A percentile compares a stretch with the other conserved stretches of the same genome.
Conservation (phyloP, 306 rosid genomes). For the Malus sylvestris region DNA sequence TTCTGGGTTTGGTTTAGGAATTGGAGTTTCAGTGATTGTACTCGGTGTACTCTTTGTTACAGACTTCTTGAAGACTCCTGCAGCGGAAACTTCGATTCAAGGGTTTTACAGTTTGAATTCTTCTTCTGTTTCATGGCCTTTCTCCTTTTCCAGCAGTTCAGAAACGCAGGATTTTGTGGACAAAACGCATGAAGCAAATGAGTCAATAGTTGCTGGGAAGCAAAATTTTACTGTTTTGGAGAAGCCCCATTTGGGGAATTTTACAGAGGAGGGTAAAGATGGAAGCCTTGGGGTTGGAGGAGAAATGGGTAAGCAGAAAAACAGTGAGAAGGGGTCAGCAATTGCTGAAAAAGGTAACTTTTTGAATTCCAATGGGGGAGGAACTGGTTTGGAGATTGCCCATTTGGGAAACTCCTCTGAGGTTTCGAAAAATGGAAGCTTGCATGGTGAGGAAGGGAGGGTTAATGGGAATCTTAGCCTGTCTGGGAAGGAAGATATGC, state of each 20-base stretch:
- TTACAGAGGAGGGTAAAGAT: conserved; percentile 12
- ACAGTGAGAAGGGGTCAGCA: neutral
- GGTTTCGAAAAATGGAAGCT: conserved; percentile 17
- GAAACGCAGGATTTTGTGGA: neutral
- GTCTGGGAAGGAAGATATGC: conserved; percentile 1
- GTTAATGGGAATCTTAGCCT: conserved; percentile 16
- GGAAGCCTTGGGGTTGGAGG: conserved; percentile 26
- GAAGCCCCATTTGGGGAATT: conserved; percentile 21
- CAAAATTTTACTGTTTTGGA: conserved; percentile 6
- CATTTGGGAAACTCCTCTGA: conserved; percentile 7
- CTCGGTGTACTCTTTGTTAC: conserved; percentile 35
- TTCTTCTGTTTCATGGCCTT: conserved; percentile 30
- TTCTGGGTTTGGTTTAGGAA: conserved; percentile 67
- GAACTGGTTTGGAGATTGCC: neutral
- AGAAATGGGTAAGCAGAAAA: conserved; percentile 11
- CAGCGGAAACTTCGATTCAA: conserved; percentile 30
- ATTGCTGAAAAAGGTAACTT: neutral
- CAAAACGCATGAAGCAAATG: conserved; percentile 14
- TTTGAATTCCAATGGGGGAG: conserved; percentile 1
- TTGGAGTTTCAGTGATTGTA: conserved; percentile 45
- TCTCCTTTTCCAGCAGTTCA: conserved; percentile 26
- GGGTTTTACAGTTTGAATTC: conserved; percentile 27
- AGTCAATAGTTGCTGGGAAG: neutral
- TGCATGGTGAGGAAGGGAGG: conserved; percentile 16
- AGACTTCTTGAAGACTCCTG: conserved; percentile 25